Evolutionary conservation across 2,329 filamentous ascomycete genomes (phyloP).

Genomic region (Rhytidhysteron rufulum): DNA sequence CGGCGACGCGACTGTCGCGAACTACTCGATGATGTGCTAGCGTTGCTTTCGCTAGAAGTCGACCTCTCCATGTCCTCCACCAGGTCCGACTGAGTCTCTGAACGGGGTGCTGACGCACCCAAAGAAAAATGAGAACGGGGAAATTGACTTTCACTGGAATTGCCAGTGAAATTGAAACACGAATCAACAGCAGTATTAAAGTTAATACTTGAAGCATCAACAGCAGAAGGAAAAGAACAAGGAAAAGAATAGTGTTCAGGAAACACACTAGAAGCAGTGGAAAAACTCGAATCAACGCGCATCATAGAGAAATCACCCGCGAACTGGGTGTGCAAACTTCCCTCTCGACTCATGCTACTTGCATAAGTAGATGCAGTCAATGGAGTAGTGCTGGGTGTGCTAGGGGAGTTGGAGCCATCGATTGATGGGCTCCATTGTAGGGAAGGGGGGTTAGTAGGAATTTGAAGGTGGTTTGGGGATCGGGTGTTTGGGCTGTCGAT

Average conservation of each 20-base stretch:
- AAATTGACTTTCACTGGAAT: conserved; percentile 34
- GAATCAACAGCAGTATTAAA: conserved; percentile 29
- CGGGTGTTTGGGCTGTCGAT: conserved; percentile 21
- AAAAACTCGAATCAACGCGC: conserved; percentile 40
- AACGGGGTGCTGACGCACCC: conserved; percentile 31
- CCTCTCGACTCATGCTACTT: conserved; percentile 45
- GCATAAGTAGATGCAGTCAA: conserved; percentile 35
- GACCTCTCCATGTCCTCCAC: conserved; percentile 50
- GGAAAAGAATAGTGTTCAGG: conserved; percentile 20
- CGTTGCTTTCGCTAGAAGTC: conserved; percentile 45
- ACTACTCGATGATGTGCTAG: conserved; percentile 40
- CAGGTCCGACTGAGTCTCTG: conserved; percentile 28
- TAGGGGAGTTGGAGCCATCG: conserved; percentile 33
- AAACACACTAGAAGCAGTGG: conserved; percentile 31
- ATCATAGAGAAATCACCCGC: conserved; percentile 42
- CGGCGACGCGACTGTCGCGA: conserved; percentile 47
- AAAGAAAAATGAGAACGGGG: conserved; percentile 24
- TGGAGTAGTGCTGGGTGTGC: conserved; percentile 32
- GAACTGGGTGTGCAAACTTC: conserved; percentile 41
- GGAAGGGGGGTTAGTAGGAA: conserved; percentile 23
- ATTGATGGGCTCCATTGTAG: conserved; percentile 30
- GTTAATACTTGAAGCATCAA: conserved; percentile 12
- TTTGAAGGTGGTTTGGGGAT: conserved; percentile 7
- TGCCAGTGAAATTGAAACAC: conserved; percentile 29
- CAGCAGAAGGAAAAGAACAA: conserved; percentile 9